Evolutionary conservation across 2,329 filamentous ascomycete genomes (phyloP).

Genomic region (Chaetomiaceae sp.): DNA sequence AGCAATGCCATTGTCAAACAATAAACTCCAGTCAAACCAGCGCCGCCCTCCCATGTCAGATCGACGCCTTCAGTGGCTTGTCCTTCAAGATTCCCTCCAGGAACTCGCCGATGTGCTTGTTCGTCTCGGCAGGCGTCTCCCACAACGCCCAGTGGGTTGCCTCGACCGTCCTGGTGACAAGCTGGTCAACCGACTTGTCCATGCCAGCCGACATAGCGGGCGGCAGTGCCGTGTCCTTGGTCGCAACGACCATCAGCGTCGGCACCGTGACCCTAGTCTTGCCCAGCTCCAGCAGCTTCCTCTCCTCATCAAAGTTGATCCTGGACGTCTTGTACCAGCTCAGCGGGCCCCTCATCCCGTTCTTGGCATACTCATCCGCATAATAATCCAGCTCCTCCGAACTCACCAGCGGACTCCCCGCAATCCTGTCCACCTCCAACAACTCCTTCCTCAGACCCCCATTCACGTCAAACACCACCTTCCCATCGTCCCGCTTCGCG

Average conservation of each 20-base stretch:
- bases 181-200: constrained; percentile 59
- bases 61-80: constrained; percentile 32
- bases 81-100: constrained; percentile 48
- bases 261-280: constrained; percentile 57
- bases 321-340: constrained; percentile 82
- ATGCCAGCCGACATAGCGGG: constrained; percentile 68
- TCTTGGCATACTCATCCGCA: constrained; percentile 62
- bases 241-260: constrained; percentile 70
- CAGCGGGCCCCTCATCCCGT: constrained; percentile 72
- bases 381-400: constrained; percentile 75
- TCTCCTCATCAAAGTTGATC: constrained; percentile 75
- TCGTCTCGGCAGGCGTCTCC: constrained; percentile 67
- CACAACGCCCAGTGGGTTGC: constrained; percentile 79
- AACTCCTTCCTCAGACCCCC: constrained; percentile 50
- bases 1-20: too few species aligned
- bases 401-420: constrained; percentile 55
- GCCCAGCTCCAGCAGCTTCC: constrained; percentile 52
- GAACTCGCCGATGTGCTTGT: constrained; percentile 64
- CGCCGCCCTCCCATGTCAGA: constrained; percentile 28
- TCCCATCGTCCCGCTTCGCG: constrained; percentile 50
- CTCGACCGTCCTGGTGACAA: constrained; percentile 63
- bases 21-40: too few species aligned
- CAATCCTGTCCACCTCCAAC: constrained; percentile 59
- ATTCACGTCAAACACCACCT: constrained; percentile 53
- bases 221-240: constrained; percentile 66